phyloP scores from a whole-genome alignment of 805 yeast species.

The Metschnikowia aberdeeniae region DNA sequence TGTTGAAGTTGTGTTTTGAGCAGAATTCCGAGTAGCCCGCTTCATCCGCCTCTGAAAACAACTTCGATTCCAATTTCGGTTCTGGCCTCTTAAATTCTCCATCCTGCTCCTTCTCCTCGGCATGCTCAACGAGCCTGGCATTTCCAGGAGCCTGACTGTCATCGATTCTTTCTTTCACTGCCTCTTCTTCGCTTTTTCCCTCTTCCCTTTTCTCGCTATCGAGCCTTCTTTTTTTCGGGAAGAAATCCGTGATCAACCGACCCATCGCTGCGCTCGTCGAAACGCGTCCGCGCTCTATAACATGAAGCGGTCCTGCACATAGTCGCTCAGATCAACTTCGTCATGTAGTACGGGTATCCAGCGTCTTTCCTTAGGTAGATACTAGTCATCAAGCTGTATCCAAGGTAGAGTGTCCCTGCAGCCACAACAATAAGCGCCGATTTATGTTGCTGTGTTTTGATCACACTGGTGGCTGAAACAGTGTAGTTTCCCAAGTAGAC shows the following conservation, averaged over 20 bases:
- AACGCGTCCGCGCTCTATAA: slow-evolving; percentile 1
- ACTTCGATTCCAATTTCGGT: background rate
- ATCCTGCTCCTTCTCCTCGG: background rate
- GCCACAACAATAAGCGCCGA: slow-evolving; percentile 18
- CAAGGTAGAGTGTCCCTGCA: slow-evolving; percentile 27
- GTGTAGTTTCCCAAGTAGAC: slow-evolving; percentile 34
- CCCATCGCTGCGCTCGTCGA: background rate
- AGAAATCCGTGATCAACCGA: slow-evolving; percentile 16
- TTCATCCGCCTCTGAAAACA: background rate
- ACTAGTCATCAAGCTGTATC: slow-evolving; percentile 43
- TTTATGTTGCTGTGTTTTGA: slow-evolving; percentile 19
- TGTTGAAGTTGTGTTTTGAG: slow-evolving; percentile 39
- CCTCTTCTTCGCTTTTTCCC: background rate
- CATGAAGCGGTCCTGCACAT: background rate
- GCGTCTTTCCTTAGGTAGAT: slow-evolving; percentile 44
- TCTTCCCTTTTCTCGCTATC: background rate
- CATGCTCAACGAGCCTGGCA: too few species aligned
- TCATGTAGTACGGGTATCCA: slow-evolving; percentile 43
- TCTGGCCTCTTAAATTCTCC: background rate
- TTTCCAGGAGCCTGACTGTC: too few species aligned
- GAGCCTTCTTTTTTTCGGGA: slow-evolving; percentile 6
- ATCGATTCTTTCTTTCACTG: background rate
- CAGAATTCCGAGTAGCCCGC: slow-evolving; percentile 7
- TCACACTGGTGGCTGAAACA: slow-evolving; percentile 16
- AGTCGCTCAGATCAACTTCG: slow-evolving; percentile 25